phyloP scores from a whole-genome alignment of 352 stramenopile species.

The Globisporangium nunn region DNA sequence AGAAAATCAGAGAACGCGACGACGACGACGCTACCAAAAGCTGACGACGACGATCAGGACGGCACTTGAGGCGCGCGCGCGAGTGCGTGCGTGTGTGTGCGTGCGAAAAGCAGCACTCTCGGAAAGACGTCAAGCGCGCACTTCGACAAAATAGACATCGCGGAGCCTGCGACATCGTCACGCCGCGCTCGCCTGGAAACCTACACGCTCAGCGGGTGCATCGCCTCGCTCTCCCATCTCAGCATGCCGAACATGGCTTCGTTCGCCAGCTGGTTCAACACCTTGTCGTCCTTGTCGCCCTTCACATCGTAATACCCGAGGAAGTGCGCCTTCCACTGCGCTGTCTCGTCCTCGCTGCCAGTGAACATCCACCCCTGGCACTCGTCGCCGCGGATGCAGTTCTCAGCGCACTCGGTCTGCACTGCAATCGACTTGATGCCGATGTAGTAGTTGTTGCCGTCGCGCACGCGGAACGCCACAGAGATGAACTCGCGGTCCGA shows the following conservation, averaged over 20 bases:
- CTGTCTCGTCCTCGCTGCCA: slow-evolving; percentile 52
- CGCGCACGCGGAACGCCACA: slow-evolving; percentile 63
- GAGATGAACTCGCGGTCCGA: slow-evolving; percentile 76
- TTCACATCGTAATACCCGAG: slow-evolving; percentile 80
- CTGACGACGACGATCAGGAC: background rate
- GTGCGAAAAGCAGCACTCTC: too few species aligned
- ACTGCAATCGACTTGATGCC: slow-evolving; percentile 69
- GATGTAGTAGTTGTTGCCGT: slow-evolving; percentile 76
- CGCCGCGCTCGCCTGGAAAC: background rate
- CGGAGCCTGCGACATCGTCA: background rate
- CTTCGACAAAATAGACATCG: background rate
- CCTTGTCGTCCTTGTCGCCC: slow-evolving; percentile 78
- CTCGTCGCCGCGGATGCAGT: slow-evolving; percentile 76
- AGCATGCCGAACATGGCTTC: slow-evolving; percentile 85
- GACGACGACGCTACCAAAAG: background rate
- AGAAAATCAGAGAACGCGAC: background rate
- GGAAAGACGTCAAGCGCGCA: background rate
- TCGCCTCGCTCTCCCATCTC: slow-evolving; percentile 80
- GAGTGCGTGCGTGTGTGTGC: too few species aligned
- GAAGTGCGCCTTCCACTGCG: slow-evolving; percentile 72
- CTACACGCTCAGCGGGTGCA: slow-evolving; percentile 74
- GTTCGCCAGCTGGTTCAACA: slow-evolving; percentile 76
- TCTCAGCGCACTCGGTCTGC: slow-evolving; percentile 63
- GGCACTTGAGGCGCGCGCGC: too few species aligned
- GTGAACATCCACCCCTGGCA: slow-evolving; percentile 83